Percentiles rank a stretch among this genome's conserved stretches.
phyloP scores from a whole-genome alignment of 495 filamentous ascomycete genomes.

The Aspergillus wentii region DNA sequence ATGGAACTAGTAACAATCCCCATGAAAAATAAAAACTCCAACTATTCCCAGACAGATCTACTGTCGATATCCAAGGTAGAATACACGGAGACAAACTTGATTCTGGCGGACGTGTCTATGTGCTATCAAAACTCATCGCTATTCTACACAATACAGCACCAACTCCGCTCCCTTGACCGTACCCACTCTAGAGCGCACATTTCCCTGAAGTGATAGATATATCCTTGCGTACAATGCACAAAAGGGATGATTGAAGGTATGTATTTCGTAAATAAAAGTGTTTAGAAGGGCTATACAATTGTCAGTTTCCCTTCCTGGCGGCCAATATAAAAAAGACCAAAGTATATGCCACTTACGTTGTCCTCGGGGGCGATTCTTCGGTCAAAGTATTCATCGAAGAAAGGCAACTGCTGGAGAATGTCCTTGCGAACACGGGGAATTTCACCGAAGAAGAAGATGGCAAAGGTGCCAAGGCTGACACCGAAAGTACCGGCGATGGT shows the following conservation, averaged over 20 bases:
- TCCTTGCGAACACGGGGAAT: constrained; percentile 64
- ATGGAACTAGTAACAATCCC: no score
- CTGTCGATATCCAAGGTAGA: no score
- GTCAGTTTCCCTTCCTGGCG: constrained; percentile 20
- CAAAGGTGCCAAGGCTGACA: constrained; percentile 54
- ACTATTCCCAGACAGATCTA: no score
- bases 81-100: no score
- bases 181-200: constrained; percentile 7
- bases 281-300: constrained; percentile 38
- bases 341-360: constrained; percentile 45
- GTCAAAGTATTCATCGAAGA: constrained; percentile 54
- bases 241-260: constrained; percentile 6
- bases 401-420: constrained; percentile 58
- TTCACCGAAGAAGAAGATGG: constrained; percentile 68
- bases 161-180: constrained; percentile 2
- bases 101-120: no score
- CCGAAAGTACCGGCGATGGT: constrained; percentile 53
- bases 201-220: constrained; percentile 5
- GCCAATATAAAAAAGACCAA: no score
- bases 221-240: constrained; percentile 2
- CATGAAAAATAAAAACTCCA: no score
- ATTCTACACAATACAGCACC: constrained; percentile 26
- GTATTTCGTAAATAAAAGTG: constrained; percentile 10
- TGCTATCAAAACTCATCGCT: constrained; percentile 33
- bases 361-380: constrained; percentile 59